Evolutionary conservation across 805 yeast species (phyloP), one percentile per base, ranked within the genome.

Genomic region (Zygoascus biomembranicola): DNA sequence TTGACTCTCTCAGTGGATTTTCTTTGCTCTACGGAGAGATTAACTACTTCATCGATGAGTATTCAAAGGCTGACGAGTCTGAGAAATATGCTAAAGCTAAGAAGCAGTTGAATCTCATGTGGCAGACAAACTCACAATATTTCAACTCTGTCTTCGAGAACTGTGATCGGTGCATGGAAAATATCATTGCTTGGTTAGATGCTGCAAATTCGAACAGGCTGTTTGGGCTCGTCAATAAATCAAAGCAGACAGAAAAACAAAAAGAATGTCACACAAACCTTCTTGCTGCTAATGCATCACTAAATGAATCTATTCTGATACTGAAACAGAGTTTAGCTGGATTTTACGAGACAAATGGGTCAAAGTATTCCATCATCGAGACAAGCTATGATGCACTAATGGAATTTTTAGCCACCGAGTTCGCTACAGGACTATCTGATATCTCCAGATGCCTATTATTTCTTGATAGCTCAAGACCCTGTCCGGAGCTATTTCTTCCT

Each of bases 121-220:
- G 26, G 20, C 16, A 18, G 20, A 16, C 20, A 10, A 16, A 13
- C 14, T 13, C 16, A 42, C 20, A 9, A 18, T n/a, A 20, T 9
- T 42, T 5, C 5, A 42, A 11, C 16, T 13, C 11, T n/a, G 45
- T 42, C 20, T 42, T 13, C 45, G 45, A 42, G 5, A 52, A 0
- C 42, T 61, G 4, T 53, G 41, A 52, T 14, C 59, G 55, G 6
- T 54, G 60, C 1, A 39, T 63, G 16, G 52, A 44, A 2, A 43
- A 45, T 1, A 48, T 56, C 8, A 50, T 54, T 1, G 18, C 32
- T 2, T 65, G 67, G 67, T 47, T 64, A 8, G 52, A 57, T 1
- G 60, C 55, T 10, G 62, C 65, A 8, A 61, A 63, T 49, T 51
- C 54, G 9, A 62, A 37, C 43, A 54, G 67, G n/a, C 14, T 53